Base-by-base conservation (phyloP, 1,284 basidiomycete species). In the Ganoderma resinaceum region DNA sequence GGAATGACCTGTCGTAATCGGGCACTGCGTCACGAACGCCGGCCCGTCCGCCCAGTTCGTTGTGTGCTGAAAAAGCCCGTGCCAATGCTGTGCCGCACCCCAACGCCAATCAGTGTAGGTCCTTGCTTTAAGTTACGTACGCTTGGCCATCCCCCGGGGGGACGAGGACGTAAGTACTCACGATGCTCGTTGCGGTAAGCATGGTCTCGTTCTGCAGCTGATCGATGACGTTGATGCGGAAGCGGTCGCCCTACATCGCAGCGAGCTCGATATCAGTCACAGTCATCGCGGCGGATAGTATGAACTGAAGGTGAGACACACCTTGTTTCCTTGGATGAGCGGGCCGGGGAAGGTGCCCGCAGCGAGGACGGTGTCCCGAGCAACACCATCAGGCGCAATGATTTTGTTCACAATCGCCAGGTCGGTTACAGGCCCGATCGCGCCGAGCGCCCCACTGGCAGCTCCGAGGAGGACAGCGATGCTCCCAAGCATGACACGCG, bases 1-100 rank as follows among this genome's bases (percentile, higher is more conserved):
- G 12, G 77, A 78, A 18, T 78, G 66, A 0, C 79, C 78, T 0
- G 84, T 78, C 8, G 80, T 79, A 66, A 88, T 86, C 3, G 85
- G 84, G 72, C 87, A 88, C 70, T 86, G 83, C 26, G 78, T 82
- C 33, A 85, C 79, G 43, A 76, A 78, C 4, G 78, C 71, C 1
- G 70, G 55, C 7, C 79, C 79, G 53, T 80, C 80, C 8, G 76
- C 77, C 65, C 72, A 76, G 33, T 70, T 75, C 8, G 78, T 78
- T 70, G 68, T 70, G 63, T 65, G 73, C 76, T 72, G 80, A 33
- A 74, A 75, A 11, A 80, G 33, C 7, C 77, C 76, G 49, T 80
- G 78, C 80, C 80, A 80, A 67, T 81, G 79, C 77, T 79, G 58
- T 8, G 65, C 3, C 55, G 12, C 31, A 31, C 20, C 9, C 20